Conservation (phyloP, 2,329 filamentous ascomycete genomes). For the Aspergillus uvarum region DNA sequence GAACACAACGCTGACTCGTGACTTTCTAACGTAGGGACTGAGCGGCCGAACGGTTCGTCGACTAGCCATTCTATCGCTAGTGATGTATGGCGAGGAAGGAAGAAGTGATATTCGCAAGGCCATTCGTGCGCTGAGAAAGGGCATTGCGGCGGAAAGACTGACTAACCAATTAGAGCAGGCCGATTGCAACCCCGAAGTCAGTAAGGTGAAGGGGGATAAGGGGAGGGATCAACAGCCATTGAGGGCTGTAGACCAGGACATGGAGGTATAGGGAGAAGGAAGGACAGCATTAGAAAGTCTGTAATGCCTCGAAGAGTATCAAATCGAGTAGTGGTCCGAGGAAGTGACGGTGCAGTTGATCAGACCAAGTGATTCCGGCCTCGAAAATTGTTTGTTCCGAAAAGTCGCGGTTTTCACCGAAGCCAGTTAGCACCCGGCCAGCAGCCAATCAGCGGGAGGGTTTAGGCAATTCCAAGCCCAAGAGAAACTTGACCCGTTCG, state of each 20-base stretch:
- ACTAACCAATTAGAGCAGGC: conserved; percentile 14
- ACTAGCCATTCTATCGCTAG: conserved; percentile 43
- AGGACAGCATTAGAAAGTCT: neutral
- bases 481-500: conserved; percentile 38
- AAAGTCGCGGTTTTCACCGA: conserved; percentile 41
- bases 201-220: neutral
- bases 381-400: conserved; percentile 31
- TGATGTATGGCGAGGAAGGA: conserved; percentile 38
- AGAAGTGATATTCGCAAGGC: conserved; percentile 40
- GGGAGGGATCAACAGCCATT: neutral
- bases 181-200: neutral
- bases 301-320: neutral
- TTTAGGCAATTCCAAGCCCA: conserved; percentile 38
- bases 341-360: neutral
- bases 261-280: neutral
- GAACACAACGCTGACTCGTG: neutral
- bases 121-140: conserved; percentile 37
- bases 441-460: conserved; percentile 39
- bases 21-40: conserved; percentile 27
- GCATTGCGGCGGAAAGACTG: conserved; percentile 35
- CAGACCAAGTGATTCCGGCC: neutral
- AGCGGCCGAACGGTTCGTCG: conserved; percentile 46
- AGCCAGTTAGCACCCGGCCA: conserved; percentile 25
- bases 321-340: neutral
- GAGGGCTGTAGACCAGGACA: neutral